Conservation (phyloP, 768 basidiomycete genomes). For the Saitozyma podzolica region DNA sequence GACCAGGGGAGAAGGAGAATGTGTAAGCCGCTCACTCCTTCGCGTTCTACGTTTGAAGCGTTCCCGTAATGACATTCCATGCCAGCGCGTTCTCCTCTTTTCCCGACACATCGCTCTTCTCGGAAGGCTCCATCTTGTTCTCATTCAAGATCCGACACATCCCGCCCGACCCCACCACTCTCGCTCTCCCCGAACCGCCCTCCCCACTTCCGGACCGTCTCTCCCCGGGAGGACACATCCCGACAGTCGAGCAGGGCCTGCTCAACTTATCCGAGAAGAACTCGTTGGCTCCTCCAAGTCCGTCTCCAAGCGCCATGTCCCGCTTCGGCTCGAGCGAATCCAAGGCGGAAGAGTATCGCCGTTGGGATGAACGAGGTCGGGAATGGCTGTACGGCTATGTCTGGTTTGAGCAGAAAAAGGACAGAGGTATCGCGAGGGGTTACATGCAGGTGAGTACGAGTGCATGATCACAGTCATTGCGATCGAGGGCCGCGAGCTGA, state of each 20-base stretch:
- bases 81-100: slow-evolving; percentile 85
- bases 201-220: slow-evolving; percentile 40
- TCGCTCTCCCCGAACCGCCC: slow-evolving; percentile 38
- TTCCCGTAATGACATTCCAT: background rate
- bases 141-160: slow-evolving; percentile 75
- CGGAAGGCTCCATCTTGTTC: slow-evolving; percentile 78
- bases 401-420: slow-evolving; percentile 51
- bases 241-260: slow-evolving; percentile 10
- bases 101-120: slow-evolving; percentile 82
- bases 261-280: background rate
- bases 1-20: slow-evolving; percentile 72
- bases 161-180: slow-evolving; percentile 37
- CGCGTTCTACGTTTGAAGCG: background rate
- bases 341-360: slow-evolving; percentile 50
- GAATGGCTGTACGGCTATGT: slow-evolving; percentile 53
- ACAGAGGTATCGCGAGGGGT: slow-evolving; percentile 44
- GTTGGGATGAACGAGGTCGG: slow-evolving; percentile 51
- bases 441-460: slow-evolving; percentile 51
- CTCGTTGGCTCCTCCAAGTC: background rate
- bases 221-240: slow-evolving; percentile 3
- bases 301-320: slow-evolving; percentile 3
- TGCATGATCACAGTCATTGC: slow-evolving; percentile 2
- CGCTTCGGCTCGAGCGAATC: background rate
- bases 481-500: background rate
- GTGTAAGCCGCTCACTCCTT: slow-evolving; percentile 61